Evolutionary conservation across 495 filamentous ascomycete genomes (phyloP), one percentile per base, ranked within the genome.

Genomic region (Aspergillus carlsbadensis): DNA sequence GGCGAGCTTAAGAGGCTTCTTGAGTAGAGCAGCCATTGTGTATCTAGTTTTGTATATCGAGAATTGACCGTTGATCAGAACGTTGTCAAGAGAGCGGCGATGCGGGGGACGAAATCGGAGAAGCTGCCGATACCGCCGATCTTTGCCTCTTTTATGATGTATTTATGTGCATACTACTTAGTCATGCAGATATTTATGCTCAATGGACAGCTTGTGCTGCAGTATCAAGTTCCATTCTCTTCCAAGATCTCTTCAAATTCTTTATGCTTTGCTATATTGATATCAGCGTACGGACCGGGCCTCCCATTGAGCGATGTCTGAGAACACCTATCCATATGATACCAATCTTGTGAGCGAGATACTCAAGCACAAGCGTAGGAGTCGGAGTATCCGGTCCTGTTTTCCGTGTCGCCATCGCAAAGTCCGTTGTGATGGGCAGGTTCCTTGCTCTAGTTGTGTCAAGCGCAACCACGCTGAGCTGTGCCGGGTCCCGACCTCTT

Each of bases 1-100:
- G n/a, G 89, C 88, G 17, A 96, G 76, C 75, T 90, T 96, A 52
- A 92, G 71, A 15, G 88, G 85, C 61, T 89, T 76, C 67, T 87
- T 84, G 59, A 95, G 78, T 17, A 86, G 74, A 11, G 75, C 59
- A 42, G 79, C 68, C 74, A 88, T 85, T 35, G 54, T 53, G 51
- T 55, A n/a, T n/a, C n/a, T n/a, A 10, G 34, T 11, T 35, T 49
- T 46, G 45, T 40, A 41, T 41, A 44, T 21, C 39, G 26, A 35
- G 21, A 29, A 36, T 1, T 10, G 41, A 11, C 2, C 21, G 24
- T 40, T 14, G 15, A 39, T 15, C 26, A 29, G 11, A 14, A 39
- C n/a, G 18, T 39, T 26, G 15, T 26, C 10, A 14, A 22, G 42
- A 24, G 22, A n/a, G 47, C 22, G 24, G 34, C 47, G 21, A 34